Base-by-base conservation (phyloP, 2,329 filamentous ascomycete genomes). In the Stagonosporopsis cucurbitacearum region DNA sequence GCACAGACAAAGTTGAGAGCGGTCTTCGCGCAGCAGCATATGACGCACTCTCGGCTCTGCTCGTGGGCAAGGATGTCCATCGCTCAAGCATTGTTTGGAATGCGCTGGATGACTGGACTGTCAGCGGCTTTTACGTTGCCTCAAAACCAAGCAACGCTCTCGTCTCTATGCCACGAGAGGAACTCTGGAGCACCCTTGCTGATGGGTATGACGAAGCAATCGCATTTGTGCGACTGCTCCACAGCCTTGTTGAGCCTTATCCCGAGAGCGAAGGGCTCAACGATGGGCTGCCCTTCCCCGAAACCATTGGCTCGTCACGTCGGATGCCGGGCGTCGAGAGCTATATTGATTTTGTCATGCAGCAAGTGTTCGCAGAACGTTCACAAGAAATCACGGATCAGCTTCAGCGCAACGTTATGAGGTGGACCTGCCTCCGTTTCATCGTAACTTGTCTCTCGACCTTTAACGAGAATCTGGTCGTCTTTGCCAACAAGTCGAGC, bases 381-480 rank as follows among this genome's bases (percentile, higher is more conserved):
- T 80, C 85, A 11, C 83, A 83, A 32, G 88, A 92, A 50, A 76
- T 89, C 6, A 78, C 82, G 50, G 90, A 75, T 45, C 78, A 86
- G 44, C 78, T 86, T 36, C 91, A 96, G 71, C 83, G 87, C 23
- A 86, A 88, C 40, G 82, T 94, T 8, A 78, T 98, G 50, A 87
- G 89, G 44, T 87, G 90, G 64, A 89, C 87, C 57, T 96, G 93
- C 72, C 82, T 99, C 22, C 87, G 92, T 33, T 96, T 99, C 71
- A 89, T 93, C 41, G 79, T 88, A 19, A 85, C 86, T 2, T 95
- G 92, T 69, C 79, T 99, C 20, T 83, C 84, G 8, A 93, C 87
- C 0, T 99, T 99, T 80, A 98, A 99, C 74, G 95, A 99, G 72
- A 89, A 97, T 66, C 83, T 98, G 11, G 89, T 98, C 36, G 82